Percentiles rank a stretch among this genome's conserved stretches.
Conservation (phyloP, 345 rosid genomes). For the Melaleuca quinquenervia region DNA sequence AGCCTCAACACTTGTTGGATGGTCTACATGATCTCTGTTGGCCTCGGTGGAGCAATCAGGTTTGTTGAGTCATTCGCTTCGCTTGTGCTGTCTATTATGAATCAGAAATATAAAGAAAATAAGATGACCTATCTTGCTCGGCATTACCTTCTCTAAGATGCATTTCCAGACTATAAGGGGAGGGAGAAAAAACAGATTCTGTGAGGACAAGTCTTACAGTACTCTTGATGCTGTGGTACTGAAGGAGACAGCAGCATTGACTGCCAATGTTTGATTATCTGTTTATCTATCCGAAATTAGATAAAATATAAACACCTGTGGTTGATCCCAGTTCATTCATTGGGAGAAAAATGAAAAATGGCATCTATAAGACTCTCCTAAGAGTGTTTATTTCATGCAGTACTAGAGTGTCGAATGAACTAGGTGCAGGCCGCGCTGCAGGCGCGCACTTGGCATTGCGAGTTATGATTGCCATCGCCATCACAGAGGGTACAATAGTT, state of each 20-base stretch:
- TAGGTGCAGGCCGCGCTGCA: constrained; percentile 39
- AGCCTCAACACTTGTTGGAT: constrained; percentile 64
- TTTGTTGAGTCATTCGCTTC: background rate
- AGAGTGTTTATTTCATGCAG: background rate
- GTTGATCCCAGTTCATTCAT: background rate
- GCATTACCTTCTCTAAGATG: background rate
- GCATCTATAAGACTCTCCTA: background rate
- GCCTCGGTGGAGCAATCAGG: constrained; percentile 66
- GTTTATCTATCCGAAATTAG: background rate
- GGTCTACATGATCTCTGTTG: constrained; percentile 59
- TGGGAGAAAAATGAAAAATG: background rate
- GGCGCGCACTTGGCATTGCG: constrained; percentile 31
- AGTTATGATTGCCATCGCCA: constrained; percentile 29
- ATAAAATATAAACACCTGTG: background rate
- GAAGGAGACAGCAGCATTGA: background rate
- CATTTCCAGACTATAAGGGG: background rate
- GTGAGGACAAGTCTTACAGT: background rate
- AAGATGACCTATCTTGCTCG: background rate
- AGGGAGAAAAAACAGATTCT: background rate
- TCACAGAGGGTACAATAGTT: constrained; percentile 27
- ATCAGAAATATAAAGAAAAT: background rate
- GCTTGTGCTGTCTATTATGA: background rate
- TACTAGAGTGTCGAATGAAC: constrained; percentile 55
- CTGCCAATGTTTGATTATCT: background rate
- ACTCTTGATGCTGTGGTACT: background rate